Evolutionary conservation across 2,329 filamentous ascomycete genomes (phyloP), one percentile per base, ranked within the genome.

Genomic region (Phialocephala sp.): DNA sequence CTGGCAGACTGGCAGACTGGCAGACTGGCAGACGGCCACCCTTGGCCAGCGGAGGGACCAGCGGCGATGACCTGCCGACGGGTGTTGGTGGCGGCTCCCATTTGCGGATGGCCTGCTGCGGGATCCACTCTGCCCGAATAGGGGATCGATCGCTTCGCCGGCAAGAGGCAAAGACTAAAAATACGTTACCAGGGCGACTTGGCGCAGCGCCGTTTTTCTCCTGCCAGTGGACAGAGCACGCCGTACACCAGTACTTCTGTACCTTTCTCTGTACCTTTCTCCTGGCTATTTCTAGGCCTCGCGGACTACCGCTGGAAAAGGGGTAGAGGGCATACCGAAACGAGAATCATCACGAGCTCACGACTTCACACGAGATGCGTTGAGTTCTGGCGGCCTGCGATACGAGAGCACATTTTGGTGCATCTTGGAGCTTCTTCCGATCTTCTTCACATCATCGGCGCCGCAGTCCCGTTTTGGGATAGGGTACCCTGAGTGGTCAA

Each of bases 81-180:
- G 22, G 45, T 11, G 22, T 27, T 50, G 20, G 8, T 27, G 45
- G 45, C 45, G n/a, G 24, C 27, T 27, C 50, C 32, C 22, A 54
- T 54, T 54, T 54, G 50, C 50, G 27, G 8, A 3, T 22, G n/a
- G 12, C 24, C 4, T 11, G 24, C 24, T 18, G 14, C 12, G 1
- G 1, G 22, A 18, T 11, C 24, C 50, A 15, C 50, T 32, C 50
- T 15, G 35, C n/a, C 8, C 50, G 50, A 14, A 54, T n/a, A 18
- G 20, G 39, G 63, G 39, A 55, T 55, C 22, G 52, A 58, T 50
- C 52, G 50, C 12, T 36, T 32, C 20, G 4, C 14, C 12, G 57
- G 57, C 8, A 12, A 18, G 9, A 47, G 37, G 39, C 50, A 58
- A 65, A 64, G 6, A 39, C 62, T 64, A 64, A 64, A 64, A 64